Evolutionary conservation across 192 early-diverging fungal genomes (phyloP).

Genomic region (Phycomyces blakesleeanus): DNA sequence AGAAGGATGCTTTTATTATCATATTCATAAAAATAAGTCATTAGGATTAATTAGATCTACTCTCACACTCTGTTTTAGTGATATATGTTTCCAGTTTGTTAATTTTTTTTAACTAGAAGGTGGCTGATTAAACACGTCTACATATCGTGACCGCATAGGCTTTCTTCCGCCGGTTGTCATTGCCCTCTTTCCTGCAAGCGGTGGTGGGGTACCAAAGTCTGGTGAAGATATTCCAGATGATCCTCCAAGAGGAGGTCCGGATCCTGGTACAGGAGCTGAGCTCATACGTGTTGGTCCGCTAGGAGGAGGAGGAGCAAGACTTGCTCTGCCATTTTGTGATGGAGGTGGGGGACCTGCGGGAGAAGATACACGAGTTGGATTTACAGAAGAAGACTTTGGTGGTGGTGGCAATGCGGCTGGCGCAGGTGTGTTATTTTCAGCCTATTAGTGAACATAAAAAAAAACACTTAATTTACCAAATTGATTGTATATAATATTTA

Average conservation of each 20-base stretch:
- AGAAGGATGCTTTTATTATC: no score
- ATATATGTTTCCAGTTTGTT: no score
- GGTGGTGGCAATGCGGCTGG: conserved; percentile 26
- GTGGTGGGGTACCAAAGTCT: conserved; percentile 17
- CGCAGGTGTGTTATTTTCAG: conserved; percentile 16
- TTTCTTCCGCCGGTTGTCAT: conserved; percentile 29
- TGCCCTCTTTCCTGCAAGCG: conserved; percentile 18
- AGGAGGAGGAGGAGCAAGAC: not conserved
- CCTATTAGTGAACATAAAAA: conserved; percentile 1
- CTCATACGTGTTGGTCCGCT: conserved; percentile 3
- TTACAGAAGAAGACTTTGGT: conserved; percentile 6
- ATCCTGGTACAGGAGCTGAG: conserved; percentile 19
- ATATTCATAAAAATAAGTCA: no score
- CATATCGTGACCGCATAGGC: conserved; percentile 42
- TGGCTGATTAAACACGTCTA: conserved; percentile 46
- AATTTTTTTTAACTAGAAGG: not conserved
- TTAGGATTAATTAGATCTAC: no score
- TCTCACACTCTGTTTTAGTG: no score
- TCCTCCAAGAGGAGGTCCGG: not conserved
- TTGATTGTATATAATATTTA: not conserved
- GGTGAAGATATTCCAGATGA: not conserved
- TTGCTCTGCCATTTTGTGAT: not conserved
- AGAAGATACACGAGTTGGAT: conserved; percentile 20
- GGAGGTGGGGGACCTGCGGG: conserved; percentile 11
- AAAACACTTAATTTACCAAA: not conserved